phyloP scores from a whole-genome alignment of 768 basidiomycete species.

The Polyporus arcularius region DNA sequence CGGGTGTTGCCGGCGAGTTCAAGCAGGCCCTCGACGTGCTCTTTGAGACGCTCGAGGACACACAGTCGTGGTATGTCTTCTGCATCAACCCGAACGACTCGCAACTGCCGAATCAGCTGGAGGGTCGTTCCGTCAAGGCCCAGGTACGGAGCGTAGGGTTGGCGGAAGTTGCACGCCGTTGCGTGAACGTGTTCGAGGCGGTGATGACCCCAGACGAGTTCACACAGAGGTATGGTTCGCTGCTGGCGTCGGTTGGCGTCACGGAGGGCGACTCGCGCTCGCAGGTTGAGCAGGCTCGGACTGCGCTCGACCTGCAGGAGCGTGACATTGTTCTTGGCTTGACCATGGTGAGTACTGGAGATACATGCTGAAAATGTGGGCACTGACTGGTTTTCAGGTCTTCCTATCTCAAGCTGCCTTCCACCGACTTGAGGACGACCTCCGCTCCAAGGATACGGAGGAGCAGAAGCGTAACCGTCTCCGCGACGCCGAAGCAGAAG shows the following conservation, averaged over 20 bases:
- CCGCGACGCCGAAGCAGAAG: conserved; percentile 74
- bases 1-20: conserved; percentile 90
- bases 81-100: conserved; percentile 95
- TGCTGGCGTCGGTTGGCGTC: conserved; percentile 57
- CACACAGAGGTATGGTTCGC: conserved; percentile 76
- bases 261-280: conserved; percentile 62
- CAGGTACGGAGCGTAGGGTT: conserved; percentile 85
- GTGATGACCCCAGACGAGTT: conserved; percentile 87
- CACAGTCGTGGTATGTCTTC: conserved; percentile 89
- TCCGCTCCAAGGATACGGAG: conserved; percentile 81
- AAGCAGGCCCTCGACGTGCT: conserved; percentile 80
- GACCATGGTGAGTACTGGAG: conserved; percentile 62
- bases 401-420: conserved; percentile 87
- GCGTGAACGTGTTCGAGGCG: conserved; percentile 73
- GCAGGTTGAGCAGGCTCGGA: conserved; percentile 59
- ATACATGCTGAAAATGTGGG: not conserved
- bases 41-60: conserved; percentile 86
- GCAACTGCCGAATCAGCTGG: conserved; percentile 91
- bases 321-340: conserved; percentile 79
- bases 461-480: conserved; percentile 82
- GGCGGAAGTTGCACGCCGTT: conserved; percentile 72
- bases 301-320: conserved; percentile 59
- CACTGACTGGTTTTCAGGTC: conserved; percentile 51
- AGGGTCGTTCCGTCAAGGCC: conserved; percentile 88
- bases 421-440: conserved; percentile 83